Evolutionary conservation across 1,284 basidiomycete species (phyloP), one percentile per base, ranked within the genome.

Genomic region (Leccinum griseonigrum): DNA sequence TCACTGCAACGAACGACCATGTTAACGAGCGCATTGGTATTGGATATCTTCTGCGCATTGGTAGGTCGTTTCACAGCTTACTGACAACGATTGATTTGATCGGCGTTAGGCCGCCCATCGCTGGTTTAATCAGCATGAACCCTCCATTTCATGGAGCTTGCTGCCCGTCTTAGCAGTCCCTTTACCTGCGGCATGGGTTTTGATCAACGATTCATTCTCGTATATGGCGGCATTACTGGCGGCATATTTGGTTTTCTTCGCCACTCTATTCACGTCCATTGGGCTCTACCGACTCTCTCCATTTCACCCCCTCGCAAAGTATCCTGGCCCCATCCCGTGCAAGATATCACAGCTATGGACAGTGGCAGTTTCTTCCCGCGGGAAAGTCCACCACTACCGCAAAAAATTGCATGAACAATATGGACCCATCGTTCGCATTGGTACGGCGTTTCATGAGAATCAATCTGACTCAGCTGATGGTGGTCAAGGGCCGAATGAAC

Each of bases 241-340:
- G 28, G 55, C 54, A 3, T 70, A 67, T 38, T 1, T 18, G 13
- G 54, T 64, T 34, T 75, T 74, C 56, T 64, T 69, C 22, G 10
- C n/a, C 7, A 68, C 69, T 6, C 53, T 76, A 3, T 57, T 64
- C 51, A 43, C n/a, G 2, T 71, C 70, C 2, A 72, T 69, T 11
- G 53, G 67, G 3, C 32, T 64, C 4, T 78, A 78, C 60, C 73
- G 75, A 6, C 64, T 77, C 46, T 78, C 75, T 10, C 67, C 75
- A 3, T 67, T 71, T 26, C 75, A 77, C 29, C 75, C 75, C 4
- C 72, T 76, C 32, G 71, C 75, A 22, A 62, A 63, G 32, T 75
- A 70, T 61, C 75, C 76, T 18, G 76, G 76, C 2, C 76, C 76
- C 5, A n/a, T 67, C 32, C 18, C 66, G 2, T 66, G 64, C 60